Base-by-base conservation (phyloP, 139 green algal species). In the Asterochloris erici region DNA sequence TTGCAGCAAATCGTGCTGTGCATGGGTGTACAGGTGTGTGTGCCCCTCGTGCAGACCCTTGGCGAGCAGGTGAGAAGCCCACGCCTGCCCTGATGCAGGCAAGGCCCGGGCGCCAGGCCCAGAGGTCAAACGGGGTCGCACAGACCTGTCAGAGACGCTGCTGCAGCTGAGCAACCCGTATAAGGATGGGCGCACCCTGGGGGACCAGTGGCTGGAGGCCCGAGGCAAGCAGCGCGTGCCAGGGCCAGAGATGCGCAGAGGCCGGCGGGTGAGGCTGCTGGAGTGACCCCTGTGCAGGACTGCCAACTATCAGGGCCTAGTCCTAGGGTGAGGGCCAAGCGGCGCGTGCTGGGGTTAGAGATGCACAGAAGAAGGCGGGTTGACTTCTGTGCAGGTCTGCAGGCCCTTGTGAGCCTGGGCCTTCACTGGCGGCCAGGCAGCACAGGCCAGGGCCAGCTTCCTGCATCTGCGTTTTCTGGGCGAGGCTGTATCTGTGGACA, bases 121-220 rank as follows among this genome's bases (percentile, higher is more conserved):
- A 29, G 81, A 84, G 61, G 81, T 84, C 28, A 62, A 64, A 27
- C 61, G 74, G 11, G 74, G 74, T 23, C 28, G 81, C 10, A 63
- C 15, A 14, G 81, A 79, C 28, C 74, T 84, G 71, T 71, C 74
- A 73, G 81, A 84, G 63, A 75, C 63, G 29, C 63, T 84, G 81
- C 74, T 68, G 68, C 81, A 84, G 81, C 68, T 14, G 62, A 84
- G 81, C 73, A 84, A 84, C 63, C 73, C 73, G 14, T 80, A 81
- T 29, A 61, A 81, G 60, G 81, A 84, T n/a, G 62, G 27, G 27
- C 81, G 81, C 63, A 77, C 73, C 61, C 63, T 83, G 68, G 79
- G 79, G 24, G 79, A 83, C 38, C 66, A 77, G 66, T 83, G 79
- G 79, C 68, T 83, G 73, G 73, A 80, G 27, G 71, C 70, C 27